phyloP scores from a whole-genome alignment of 352 stramenopile species.

The Phytophthora ohioensis region DNA sequence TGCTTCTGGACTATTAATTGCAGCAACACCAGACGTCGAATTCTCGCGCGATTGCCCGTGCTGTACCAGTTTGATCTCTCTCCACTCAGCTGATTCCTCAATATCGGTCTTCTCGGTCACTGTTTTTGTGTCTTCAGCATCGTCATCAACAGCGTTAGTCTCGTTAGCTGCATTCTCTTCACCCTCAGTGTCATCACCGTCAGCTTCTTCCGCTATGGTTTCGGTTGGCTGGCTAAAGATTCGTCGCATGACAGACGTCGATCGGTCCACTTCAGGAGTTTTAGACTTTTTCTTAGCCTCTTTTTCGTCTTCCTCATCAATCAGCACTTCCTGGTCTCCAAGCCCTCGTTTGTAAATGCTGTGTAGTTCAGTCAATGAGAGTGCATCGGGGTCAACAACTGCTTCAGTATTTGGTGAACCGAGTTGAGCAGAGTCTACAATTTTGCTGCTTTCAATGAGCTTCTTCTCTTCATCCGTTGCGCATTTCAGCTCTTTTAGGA shows the following conservation, averaged over 20 bases:
- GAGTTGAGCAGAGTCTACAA: not conserved
- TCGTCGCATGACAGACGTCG: constrained; percentile 51
- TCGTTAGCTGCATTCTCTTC: constrained; percentile 23
- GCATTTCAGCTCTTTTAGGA: constrained; percentile 56
- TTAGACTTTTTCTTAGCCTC: constrained; percentile 3
- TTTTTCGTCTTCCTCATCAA: constrained; percentile 50
- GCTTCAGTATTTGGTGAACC: not conserved
- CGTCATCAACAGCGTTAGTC: constrained; percentile 10
- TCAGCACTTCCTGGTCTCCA: constrained; percentile 70
- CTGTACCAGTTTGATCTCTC: constrained; percentile 62
- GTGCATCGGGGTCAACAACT: constrained; percentile 19
- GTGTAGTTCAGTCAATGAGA: constrained; percentile 77
- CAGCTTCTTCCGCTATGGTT: constrained; percentile 57
- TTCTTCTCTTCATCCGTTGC: constrained; percentile 52
- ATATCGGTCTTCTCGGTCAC: constrained; percentile 30
- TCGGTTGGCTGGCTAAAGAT: constrained; percentile 54
- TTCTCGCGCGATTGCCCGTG: constrained; percentile 22
- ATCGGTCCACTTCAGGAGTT: constrained; percentile 3
- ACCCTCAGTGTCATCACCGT: constrained; percentile 32
- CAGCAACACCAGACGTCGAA: not conserved
- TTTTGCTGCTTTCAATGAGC: constrained; percentile 26
- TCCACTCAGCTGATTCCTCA: constrained; percentile 55
- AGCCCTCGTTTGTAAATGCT: constrained; percentile 85
- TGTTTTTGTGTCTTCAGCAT: constrained; percentile 17
- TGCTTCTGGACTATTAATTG: constrained; percentile 13